These are phyloP conservation scores for Chlorociboria aeruginascens DNA, from an alignment of 495 filamentous ascomycete species.

Conservation along the genomic window DNA sequence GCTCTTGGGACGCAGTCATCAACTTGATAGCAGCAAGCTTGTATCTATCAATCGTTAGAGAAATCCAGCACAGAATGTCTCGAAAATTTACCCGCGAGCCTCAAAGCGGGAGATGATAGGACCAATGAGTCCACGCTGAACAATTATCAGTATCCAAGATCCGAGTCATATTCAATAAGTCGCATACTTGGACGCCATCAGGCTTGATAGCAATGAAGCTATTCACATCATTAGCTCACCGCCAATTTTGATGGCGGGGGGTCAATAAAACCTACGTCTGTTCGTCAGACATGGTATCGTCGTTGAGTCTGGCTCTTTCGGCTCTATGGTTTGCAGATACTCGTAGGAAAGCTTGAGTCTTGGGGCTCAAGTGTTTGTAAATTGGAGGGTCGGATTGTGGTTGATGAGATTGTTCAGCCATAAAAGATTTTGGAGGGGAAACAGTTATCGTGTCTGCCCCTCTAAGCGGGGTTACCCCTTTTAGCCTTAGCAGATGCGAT, in stretches of 20 bases:
- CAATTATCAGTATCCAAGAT: constrained; percentile 4
- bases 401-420: constrained; percentile 14
- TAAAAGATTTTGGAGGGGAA: constrained; percentile 4
- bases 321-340: constrained; percentile 25
- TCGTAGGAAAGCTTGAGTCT: constrained; percentile 31
- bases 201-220: constrained; percentile 99
- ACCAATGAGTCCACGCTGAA: constrained; percentile 87
- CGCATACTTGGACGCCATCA: constrained; percentile 90
- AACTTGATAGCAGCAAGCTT: constrained; percentile 99
- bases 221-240: constrained; percentile 34
- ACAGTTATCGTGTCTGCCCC: background rate
- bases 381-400: constrained; percentile 28
- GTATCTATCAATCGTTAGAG: constrained; percentile 45
- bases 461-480: constrained; percentile 16
- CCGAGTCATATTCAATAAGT: background rate
- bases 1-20: constrained; percentile 69
- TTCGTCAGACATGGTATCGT: constrained; percentile 68
- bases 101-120: constrained; percentile 97
- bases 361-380: constrained; percentile 33
- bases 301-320: constrained; percentile 27
- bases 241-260: constrained; percentile 4
- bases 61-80: background rate
- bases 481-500: too few relatives aligned
- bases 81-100: constrained; percentile 60
- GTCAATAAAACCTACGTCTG: constrained; percentile 65